Evolutionary conservation across 805 yeast species (phyloP).

Genomic region (Candida nanaspora): DNA sequence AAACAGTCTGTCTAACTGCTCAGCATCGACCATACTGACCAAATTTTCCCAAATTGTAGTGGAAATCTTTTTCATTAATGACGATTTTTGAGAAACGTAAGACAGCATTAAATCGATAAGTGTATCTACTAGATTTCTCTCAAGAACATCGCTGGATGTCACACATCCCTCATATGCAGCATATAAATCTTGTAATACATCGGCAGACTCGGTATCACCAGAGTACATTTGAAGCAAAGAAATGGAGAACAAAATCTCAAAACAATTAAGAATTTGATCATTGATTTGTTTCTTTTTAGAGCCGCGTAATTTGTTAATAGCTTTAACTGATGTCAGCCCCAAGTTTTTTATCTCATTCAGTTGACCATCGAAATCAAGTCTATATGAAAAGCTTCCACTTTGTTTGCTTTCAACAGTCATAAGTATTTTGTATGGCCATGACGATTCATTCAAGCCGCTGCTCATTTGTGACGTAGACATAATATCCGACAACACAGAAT

Average conservation of each 20-base stretch:
- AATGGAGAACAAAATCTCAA: conserved; percentile 73
- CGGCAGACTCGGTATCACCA: conserved; percentile 72
- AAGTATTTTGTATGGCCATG: conserved; percentile 4
- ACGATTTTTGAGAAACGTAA: conserved; percentile 48
- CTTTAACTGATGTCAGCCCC: conserved; percentile 39
- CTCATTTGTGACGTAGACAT: too few relatives aligned
- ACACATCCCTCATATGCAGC: conserved; percentile 46
- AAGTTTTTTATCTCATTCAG: conserved; percentile 40
- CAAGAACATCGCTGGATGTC: conserved; percentile 31
- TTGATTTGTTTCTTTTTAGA: background rate
- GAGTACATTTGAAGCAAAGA: conserved; percentile 69
- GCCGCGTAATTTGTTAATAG: conserved; percentile 14
- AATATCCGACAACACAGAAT: conserved; percentile 48
- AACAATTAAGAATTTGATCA: conserved; percentile 33
- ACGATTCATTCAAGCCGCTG: too few relatives aligned
- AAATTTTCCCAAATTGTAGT: conserved; percentile 43
- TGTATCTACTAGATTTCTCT: conserved; percentile 31
- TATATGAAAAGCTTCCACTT: conserved; percentile 10
- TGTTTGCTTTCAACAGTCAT: conserved; percentile 10
- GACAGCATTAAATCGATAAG: conserved; percentile 47
- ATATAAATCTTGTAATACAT: conserved; percentile 66
- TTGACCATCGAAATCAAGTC: conserved; percentile 49
- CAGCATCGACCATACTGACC: conserved; percentile 33
- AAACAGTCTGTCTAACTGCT: conserved; percentile 41
- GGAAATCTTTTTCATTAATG: conserved; percentile 50